Evolutionary conservation across 225 moss, liverwort and hornwort species (phyloP).

Genomic region (Antitrichia curtipendula): DNA sequence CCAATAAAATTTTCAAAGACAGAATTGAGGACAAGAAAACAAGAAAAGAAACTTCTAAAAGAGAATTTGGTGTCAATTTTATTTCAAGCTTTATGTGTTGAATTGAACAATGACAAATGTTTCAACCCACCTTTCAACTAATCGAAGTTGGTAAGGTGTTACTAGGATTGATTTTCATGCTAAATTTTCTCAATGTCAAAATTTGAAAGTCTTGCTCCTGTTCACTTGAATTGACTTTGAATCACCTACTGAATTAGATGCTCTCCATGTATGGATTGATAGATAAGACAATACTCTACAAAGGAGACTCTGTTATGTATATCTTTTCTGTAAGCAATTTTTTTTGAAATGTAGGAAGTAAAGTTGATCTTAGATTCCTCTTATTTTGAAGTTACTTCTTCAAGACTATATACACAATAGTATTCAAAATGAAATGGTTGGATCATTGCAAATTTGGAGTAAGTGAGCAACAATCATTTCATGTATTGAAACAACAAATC

Average conservation of each 20-base stretch:
- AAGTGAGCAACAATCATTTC: neutral
- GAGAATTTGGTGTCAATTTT: neutral
- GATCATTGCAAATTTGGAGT: too few relatives aligned
- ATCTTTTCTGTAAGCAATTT: neutral
- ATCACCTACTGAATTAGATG: neutral
- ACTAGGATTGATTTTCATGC: too few relatives aligned
- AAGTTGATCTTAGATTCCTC: too few relatives aligned
- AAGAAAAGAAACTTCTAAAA: neutral
- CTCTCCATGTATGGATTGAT: neutral
- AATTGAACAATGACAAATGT: neutral
- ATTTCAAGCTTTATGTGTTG: neutral
- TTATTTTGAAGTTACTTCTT: too few relatives aligned
- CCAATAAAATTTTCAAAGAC: fast-evolving
- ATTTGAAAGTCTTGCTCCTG: too few relatives aligned
- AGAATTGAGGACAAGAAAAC: neutral
- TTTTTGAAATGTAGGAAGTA: too few relatives aligned
- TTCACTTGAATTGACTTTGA: neutral
- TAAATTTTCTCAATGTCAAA: neutral
- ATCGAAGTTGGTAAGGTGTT: neutral
- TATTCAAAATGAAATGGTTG: too few relatives aligned
- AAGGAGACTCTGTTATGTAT: fast-evolving
- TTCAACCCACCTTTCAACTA: neutral
- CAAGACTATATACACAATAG: too few relatives aligned
- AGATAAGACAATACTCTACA: fast-evolving
- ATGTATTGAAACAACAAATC: neutral